Percentiles rank a stretch among this genome's conserved stretches.
Evolutionary conservation across 805 yeast genomes (phyloP).

Genomic region (Wickerhamiella brachini): DNA sequence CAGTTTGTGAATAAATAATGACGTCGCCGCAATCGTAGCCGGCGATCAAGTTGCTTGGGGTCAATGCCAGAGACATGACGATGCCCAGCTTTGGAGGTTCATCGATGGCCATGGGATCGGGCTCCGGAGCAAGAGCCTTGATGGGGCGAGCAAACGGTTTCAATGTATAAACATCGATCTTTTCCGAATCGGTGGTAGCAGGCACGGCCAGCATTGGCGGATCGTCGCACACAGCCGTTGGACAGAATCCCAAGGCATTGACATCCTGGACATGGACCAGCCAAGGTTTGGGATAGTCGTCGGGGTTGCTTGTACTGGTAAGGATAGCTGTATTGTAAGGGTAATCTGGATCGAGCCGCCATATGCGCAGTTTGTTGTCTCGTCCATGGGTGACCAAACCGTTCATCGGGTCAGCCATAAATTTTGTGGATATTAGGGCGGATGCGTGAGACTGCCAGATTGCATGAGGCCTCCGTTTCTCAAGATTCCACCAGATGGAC

Average conservation of each 20-base stretch:
- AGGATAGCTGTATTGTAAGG: slow-evolving; percentile 29
- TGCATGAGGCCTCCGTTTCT: slow-evolving; percentile 39
- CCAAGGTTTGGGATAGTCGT: slow-evolving; percentile 21
- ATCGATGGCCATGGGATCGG: slow-evolving; percentile 3
- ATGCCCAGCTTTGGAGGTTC: slow-evolving; percentile 23
- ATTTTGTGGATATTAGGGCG: slow-evolving; percentile 37
- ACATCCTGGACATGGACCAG: slow-evolving; percentile 43
- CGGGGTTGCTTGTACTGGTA: slow-evolving; percentile 11
- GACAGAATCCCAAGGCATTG: slow-evolving; percentile 60
- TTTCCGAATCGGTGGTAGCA: slow-evolving; percentile 47
- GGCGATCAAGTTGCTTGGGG: slow-evolving; percentile 24
- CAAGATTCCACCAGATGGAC: slow-evolving; percentile 51
- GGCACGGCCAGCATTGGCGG: slow-evolving; percentile 39
- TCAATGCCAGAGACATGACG: slow-evolving; percentile 57
- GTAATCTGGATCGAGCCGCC: slow-evolving; percentile 22
- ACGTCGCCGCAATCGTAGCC: slow-evolving; percentile 72
- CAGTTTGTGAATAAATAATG: slow-evolving; percentile 16
- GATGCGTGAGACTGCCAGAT: slow-evolving; percentile 48
- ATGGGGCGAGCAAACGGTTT: slow-evolving; percentile 13
- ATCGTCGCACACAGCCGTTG: slow-evolving; percentile 33
- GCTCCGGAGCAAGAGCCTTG: slow-evolving; percentile 9
- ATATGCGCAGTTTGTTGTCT: slow-evolving; percentile 36
- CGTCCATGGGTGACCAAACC: slow-evolving; percentile 49
- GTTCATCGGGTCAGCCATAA: slow-evolving; percentile 21
- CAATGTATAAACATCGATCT: slow-evolving; percentile 46